phyloP scores from a whole-genome alignment of 768 basidiomycete species.

The Suillus luteus region DNA sequence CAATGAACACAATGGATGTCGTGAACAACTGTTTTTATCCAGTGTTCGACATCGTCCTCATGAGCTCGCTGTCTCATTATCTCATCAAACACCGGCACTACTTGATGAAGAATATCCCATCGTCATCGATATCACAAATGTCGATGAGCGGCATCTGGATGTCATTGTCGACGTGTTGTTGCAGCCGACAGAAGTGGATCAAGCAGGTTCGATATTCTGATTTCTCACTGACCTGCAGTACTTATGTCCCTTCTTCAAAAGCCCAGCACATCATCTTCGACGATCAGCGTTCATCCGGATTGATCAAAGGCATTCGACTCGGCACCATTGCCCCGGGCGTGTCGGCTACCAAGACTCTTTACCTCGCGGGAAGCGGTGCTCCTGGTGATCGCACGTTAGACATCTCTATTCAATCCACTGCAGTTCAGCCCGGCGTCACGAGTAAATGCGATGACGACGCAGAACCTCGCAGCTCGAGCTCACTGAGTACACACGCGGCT shows the following conservation, averaged over 20 bases:
- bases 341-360: conserved; percentile 60
- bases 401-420: conserved; percentile 71
- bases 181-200: conserved; percentile 78
- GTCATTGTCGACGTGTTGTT: conserved; percentile 73
- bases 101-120: conserved; percentile 83
- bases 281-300: conserved; percentile 61
- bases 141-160: conserved; percentile 69
- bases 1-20: not conserved
- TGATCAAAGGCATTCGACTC: conserved; percentile 74
- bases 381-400: conserved; percentile 77
- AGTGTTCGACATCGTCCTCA: conserved; percentile 71
- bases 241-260: conserved; percentile 24
- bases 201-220: conserved; percentile 51
- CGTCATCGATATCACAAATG: conserved; percentile 65
- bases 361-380: conserved; percentile 60
- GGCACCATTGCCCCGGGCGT: conserved; percentile 64
- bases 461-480: conserved; percentile 14
- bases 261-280: conserved; percentile 65
- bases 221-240: not conserved
- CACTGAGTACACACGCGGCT: conserved; percentile 27
- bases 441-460: conserved; percentile 1
- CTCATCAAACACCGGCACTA: conserved; percentile 70
- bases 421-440: conserved; percentile 19
- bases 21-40: conserved; percentile 10
- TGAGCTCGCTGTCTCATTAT: conserved; percentile 51